Percentiles rank a stretch among this genome's conserved stretches.
Conservation (phyloP, 2,329 filamentous ascomycete species). For the Huntiella decipiens region DNA sequence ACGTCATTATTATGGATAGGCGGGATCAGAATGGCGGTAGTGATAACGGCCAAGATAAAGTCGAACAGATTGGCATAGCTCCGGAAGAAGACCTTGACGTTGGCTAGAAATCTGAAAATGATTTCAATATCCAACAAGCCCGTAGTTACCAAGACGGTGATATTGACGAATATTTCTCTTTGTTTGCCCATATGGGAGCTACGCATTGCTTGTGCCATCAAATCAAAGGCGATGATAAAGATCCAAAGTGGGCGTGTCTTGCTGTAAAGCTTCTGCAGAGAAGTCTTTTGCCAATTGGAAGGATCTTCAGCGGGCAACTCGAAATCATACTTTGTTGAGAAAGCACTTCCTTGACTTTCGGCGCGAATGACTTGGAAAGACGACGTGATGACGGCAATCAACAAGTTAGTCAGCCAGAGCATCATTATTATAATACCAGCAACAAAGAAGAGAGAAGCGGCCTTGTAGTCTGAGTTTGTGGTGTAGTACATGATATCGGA, state of each 20-base stretch:
- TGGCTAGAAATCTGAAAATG: slow-evolving; percentile 51
- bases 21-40: slow-evolving; percentile 70
- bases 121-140: slow-evolving; percentile 68
- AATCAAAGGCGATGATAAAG: slow-evolving; percentile 54
- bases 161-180: slow-evolving; percentile 46
- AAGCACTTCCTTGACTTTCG: slow-evolving; percentile 85
- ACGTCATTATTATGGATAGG: slow-evolving; percentile 52
- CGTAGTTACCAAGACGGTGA: slow-evolving; percentile 58
- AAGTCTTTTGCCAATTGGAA: slow-evolving; percentile 22
- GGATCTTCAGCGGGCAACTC: slow-evolving; percentile 44
- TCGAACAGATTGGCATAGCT: slow-evolving; percentile 64
- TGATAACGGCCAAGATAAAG: slow-evolving; percentile 59
- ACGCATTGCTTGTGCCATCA: slow-evolving; percentile 61
- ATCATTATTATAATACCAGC: slow-evolving; percentile 74
- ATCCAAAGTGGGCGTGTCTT: slow-evolving; percentile 66
- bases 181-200: slow-evolving; percentile 53
- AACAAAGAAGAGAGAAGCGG: slow-evolving; percentile 60
- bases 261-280: slow-evolving; percentile 52
- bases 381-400: slow-evolving; percentile 92
- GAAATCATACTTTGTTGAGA: slow-evolving; percentile 22
- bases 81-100: slow-evolving; percentile 66
- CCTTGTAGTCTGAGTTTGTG: slow-evolving; percentile 75
- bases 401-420: slow-evolving; percentile 86
- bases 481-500: slow-evolving; percentile 88
- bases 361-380: slow-evolving; percentile 97